Evolutionary conservation across 192 early-diverging fungal genomes (phyloP), one percentile per base, ranked within the genome.

Genomic region (Backusella tuberculispora): DNA sequence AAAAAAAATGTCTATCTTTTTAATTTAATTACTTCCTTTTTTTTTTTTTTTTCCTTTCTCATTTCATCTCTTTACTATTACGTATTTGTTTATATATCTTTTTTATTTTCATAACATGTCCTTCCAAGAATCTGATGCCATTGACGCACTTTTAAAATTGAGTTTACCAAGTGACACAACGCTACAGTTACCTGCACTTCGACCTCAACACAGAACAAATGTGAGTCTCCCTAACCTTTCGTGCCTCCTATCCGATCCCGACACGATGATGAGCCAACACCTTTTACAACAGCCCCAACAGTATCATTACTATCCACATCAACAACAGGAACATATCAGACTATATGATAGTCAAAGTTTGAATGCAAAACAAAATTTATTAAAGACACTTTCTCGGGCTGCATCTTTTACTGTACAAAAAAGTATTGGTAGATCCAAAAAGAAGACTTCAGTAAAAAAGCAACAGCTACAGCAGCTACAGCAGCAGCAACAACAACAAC

Each of bases 131-230:
- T 26, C 53, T 24, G 53, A 60, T 26, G 53, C 53, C 4, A 60
- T 60, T 60, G 53, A 60, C 53, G 53, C 53, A 24, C 53, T 60
- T 60, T 24, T 60, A 60, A 60, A 60, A 60, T 26, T 60, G 24
- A 26, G 53, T 60, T 60, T 60, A 4, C 53, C 53, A 60, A 26
- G 53, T 60, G 53, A 60, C 26, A 60, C 21, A 8, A 60, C 12
- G 10, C 4, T 60, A 24, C 21, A 24, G 12, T 1, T 60, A 26
- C 53, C 53, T 24, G 53, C 53, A 8, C 21, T 60, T 19, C 53
- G 53, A 26, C 53, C 53, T 26, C 53, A 60, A 26, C 9, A 24
- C 21, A 1, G 53, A 60, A 60, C 53, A 19, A 60, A 60, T 60
- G 53, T 60, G 53, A 60, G 53, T 5, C 53, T 60, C 21, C 53